Percentiles rank a stretch among this genome's conserved stretches.
These are phyloP conservation scores for Endothia cerciana DNA, from an alignment of 2,329 filamentous ascomycete genomes.

Conservation along the genomic window DNA sequence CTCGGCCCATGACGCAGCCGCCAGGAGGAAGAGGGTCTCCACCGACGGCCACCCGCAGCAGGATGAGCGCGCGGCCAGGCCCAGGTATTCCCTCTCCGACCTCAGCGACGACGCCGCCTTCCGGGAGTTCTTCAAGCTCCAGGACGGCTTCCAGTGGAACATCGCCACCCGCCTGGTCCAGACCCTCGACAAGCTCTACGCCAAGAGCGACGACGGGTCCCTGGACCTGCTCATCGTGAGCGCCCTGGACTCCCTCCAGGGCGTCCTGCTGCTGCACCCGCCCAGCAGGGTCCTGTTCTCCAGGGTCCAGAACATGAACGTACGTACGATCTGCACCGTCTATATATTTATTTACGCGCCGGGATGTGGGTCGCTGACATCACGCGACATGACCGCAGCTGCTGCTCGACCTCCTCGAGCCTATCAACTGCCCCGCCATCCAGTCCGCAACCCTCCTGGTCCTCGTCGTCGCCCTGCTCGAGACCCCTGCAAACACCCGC, in stretches of 20 bases:
- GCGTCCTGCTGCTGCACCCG: constrained; percentile 84
- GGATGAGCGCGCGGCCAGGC: neutral
- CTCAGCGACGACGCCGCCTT: constrained; percentile 85
- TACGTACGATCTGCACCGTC: constrained; percentile 44
- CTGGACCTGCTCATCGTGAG: constrained; percentile 89
- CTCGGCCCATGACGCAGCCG: constrained; percentile 47
- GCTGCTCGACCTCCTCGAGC: constrained; percentile 91
- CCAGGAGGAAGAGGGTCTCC: constrained; percentile 42
- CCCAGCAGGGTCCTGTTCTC: constrained; percentile 86
- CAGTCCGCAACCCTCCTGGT: constrained; percentile 89
- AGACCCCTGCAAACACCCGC: constrained; percentile 84
- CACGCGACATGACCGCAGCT: constrained; percentile 49
- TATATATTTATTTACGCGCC: neutral
- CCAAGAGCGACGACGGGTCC: constrained; percentile 78
- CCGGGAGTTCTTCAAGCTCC: constrained; percentile 92
- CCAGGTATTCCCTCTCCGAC: constrained; percentile 55
- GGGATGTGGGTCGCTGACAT: neutral
- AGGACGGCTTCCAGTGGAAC: constrained; percentile 98
- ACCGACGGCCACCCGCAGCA: neutral
- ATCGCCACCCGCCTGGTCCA: constrained; percentile 84
- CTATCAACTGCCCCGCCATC: constrained; percentile 87
- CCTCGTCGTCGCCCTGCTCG: constrained; percentile 85
- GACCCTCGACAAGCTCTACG: constrained; percentile 83
- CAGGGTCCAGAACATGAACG: constrained; percentile 93
- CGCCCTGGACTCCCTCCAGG: constrained; percentile 87